Base-by-base conservation (phyloP, 768 basidiomycete genomes). In the Boletellus emodensis region DNA sequence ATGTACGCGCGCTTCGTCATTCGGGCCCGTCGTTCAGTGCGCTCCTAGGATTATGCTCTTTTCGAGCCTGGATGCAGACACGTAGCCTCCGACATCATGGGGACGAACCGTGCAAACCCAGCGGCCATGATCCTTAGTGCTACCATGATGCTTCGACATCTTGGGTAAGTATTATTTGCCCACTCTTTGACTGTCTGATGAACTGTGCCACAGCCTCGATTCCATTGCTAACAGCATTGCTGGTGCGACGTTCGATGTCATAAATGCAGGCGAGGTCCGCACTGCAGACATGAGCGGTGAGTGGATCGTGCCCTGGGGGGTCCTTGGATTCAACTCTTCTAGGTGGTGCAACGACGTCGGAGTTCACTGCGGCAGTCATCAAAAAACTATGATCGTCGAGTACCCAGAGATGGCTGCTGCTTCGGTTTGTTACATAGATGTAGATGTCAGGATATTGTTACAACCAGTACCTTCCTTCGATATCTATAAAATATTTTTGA, bases 41-140 rank as follows among this genome's bases (percentile, higher is more conserved):
- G 5, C 5, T 28, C 33, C 30, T 32, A 90, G 85, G 96, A 98
- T 71, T 98, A 92, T 67, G 96, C 96, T 22, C 79, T 99, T 47
- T 99, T 99, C 68, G 96, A 99, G 71, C 96, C 96, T 32, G 96
- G 96, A 64, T 98, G 96, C 73, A 85, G 95, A 71, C 91, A 93
- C 65, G 90, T 93, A 59, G 90, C 91, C 45, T 85, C 86, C 62
- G 94, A 96, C 62, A 92, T 97, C 72, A 97, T 95, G 86, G 92
- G 93, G 58, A 91, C 89, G 53, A 90, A 93, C 76, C 84, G 86
- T 56, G 93, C 93, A 55, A 99, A 99, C 76, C 96, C 96, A 13
- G 88, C 94, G 40, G 96, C 95, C 33, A 94, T 97, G 84, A 87
- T 99, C 67, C 83, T 98, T 52, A 94, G 90, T 56, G 89, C 95